Conservation (phyloP, 2,329 filamentous ascomycete genomes). For the Diaporthe citri region DNA sequence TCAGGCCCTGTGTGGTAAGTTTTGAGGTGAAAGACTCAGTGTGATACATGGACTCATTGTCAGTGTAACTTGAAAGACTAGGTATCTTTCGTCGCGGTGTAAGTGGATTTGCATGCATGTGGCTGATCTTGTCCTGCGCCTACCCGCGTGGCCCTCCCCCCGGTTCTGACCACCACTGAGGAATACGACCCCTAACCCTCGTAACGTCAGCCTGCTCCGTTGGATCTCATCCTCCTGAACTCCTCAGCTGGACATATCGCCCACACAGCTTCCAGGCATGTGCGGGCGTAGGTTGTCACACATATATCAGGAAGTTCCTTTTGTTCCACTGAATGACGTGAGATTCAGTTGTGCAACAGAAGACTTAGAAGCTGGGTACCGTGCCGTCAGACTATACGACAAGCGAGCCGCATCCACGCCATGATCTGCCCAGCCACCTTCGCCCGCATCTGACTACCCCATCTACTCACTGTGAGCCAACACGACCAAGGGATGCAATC, state of each 20-base stretch:
- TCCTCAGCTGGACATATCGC: background rate
- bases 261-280: background rate
- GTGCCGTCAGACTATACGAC: background rate
- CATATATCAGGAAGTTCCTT: background rate
- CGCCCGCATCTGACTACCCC: background rate
- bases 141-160: background rate
- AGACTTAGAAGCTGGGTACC: background rate
- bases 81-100: background rate
- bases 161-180: background rate
- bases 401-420: background rate
- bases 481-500: no score
- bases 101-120: slow-evolving; percentile 5
- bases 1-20: background rate
- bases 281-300: background rate
- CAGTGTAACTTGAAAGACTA: slow-evolving; percentile 12
- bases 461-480: no score
- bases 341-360: background rate
- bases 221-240: background rate
- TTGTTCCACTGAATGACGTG: background rate
- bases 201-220: background rate
- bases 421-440: background rate
- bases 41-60: background rate
- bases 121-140: slow-evolving; percentile 21
- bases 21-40: background rate
- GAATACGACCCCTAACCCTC: slow-evolving; percentile 7